Base-by-base conservation (phyloP, 2,329 filamentous ascomycete species). In the Pestalotiopsis sp. region DNA sequence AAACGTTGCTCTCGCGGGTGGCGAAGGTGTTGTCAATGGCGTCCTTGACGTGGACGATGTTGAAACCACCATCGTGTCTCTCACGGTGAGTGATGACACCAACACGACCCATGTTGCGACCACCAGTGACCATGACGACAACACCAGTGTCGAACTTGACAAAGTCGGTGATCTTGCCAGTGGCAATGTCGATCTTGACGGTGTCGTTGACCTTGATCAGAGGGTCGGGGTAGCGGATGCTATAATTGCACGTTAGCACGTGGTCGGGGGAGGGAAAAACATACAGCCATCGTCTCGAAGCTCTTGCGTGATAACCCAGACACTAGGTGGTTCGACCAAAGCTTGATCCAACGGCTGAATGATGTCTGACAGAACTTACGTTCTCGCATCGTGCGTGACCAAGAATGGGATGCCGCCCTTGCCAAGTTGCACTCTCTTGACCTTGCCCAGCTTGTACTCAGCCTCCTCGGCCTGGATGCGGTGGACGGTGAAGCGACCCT, bases 381-480 rank as follows among this genome's bases (percentile, higher is more conserved):
- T 99, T 94, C 96, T 93, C 88, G 96, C 96, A 96, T 99, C 96
- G 93, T 99, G 96, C 95, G 96, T 99, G 93, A 99, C 96, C 94
- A 98, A 98, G 95, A 97, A 99, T 97, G 96, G 96, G 92, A 99
- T 97, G 89, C 95, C 96, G 87, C 96, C 97, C 87, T 94, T 95
- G 90, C 96, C 96, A 80, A 99, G 91, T 90, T 99, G 96, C 74
- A 99, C 96, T 82, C 95, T 93, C 93, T 98, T 98, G 89, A 99
- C 96, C 91, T 98, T 99, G 90, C 95, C 95, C 80, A 99, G 90
- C 93, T 99, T 99, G 93, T 98, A 99, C 89, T 96, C 92, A 79
- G 95, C 95, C 93, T 99, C 96, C 90, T 98, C 96, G 78, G 91
- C 87, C 85, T 97, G 95, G 88, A 99, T 98, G 83, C 96, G 93